Percentiles rank a stretch among this genome's conserved stretches.
phyloP scores from a whole-genome alignment of 2,329 filamentous ascomycete genomes.

The Cladosporium sp. region DNA sequence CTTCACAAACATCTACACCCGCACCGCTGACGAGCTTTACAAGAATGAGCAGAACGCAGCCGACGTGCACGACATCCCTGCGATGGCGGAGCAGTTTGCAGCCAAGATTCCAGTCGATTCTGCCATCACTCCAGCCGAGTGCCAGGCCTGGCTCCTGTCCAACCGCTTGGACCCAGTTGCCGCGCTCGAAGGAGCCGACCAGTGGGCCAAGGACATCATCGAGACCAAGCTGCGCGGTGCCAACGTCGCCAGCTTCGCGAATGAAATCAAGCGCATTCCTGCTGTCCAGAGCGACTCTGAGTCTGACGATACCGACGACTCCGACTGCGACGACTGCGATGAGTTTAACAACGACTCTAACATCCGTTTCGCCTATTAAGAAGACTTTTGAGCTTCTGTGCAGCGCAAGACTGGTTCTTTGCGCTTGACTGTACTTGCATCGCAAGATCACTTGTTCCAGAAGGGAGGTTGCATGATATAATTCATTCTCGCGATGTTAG shows the following conservation, averaged over 20 bases:
- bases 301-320: no score
- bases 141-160: constrained; percentile 48
- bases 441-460: no score
- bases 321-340: no score
- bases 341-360: no score
- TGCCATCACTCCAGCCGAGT: constrained; percentile 46
- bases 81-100: background rate
- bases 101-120: background rate
- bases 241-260: background rate
- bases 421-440: no score
- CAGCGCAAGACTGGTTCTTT: no score
- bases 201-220: constrained; percentile 37
- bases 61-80: background rate
- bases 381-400: no score
- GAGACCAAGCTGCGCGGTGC: constrained; percentile 4
- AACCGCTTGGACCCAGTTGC: constrained; percentile 42
- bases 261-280: background rate
- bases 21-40: background rate
- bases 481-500: no score
- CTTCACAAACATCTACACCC: constrained; percentile 33
- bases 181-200: constrained; percentile 39
- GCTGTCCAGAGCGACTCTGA: no score
- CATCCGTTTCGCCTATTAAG: no score
- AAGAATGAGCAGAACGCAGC: background rate
- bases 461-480: no score